A percentile compares a stretch with the other conserved stretches of the same genome.
These are phyloP conservation scores for Verticillium nonalfalfae DNA, from an alignment of 2,329 filamentous ascomycete species.

Conservation along the genomic window DNA sequence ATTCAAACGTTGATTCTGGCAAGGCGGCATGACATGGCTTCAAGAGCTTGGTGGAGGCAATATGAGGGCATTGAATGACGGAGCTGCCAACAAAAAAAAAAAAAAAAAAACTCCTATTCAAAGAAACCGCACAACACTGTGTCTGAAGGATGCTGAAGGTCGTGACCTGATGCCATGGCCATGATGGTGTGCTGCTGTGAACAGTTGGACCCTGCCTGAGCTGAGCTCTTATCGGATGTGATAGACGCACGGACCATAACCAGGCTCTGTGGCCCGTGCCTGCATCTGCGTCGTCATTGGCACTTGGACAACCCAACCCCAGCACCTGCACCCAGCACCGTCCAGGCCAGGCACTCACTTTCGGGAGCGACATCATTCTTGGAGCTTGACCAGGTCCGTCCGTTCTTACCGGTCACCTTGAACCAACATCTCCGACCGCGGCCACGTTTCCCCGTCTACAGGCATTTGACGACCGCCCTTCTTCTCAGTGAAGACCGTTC, in stretches of 20 bases:
- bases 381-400: constrained; percentile 2
- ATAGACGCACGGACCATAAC: not conserved
- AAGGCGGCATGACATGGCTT: not conserved
- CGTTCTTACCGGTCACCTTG: not conserved
- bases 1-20: not conserved
- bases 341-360: not conserved
- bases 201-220: not conserved
- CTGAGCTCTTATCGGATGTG: not conserved
- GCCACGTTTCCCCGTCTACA: not conserved
- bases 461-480: not conserved
- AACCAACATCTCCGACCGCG: not conserved
- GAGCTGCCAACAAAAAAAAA: too few relatives aligned
- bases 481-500: not conserved
- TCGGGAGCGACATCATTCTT: constrained; percentile 1
- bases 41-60: not conserved
- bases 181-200: not conserved
- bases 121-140: too few relatives aligned
- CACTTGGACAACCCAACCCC: not conserved
- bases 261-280: not conserved
- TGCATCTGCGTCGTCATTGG: constrained; percentile 1
- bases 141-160: not conserved
- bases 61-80: not conserved
- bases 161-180: not conserved
- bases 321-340: not conserved
- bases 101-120: too few relatives aligned